Evolutionary conservation across 805 yeast genomes (phyloP), one percentile per base, ranked within the genome.

Genomic region (Metschnikowia drakensbergensis): DNA sequence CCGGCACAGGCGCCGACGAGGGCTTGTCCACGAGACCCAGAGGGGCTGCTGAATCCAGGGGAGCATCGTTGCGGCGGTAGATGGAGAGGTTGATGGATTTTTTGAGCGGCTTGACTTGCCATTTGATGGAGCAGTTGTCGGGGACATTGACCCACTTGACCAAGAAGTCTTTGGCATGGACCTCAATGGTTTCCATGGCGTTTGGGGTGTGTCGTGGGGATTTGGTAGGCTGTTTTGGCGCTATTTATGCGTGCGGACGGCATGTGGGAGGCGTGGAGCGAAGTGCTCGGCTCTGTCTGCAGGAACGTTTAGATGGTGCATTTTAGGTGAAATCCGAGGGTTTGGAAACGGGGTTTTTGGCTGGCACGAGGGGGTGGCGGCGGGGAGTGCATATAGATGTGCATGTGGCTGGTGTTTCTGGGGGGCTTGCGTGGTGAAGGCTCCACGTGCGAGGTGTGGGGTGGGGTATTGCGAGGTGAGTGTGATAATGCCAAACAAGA

Each of bases 91-190:
- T 71, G 50, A 73, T 66, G 11, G 76, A 71, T 52, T 64, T 68
- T 50, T 69, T 71, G 47, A 84, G 64, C 1, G 98, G 97, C 58
- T 83, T 84, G 45, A 90, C 76, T 61, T 86, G 91, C 86, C 94
- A 92, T 52, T 79, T 79, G 38, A 92, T 78, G 17, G 74, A 64
- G 29, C 84, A 77, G 50, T 82, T 78, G 35, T 81, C 85, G 0
- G 87, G 85, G 5, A 87, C 86, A 53, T 82, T 79, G 47, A 91
- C 82, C 98, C 98, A 94, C 58, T 92, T 88, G 60, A 91, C 87
- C 53, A 90, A 81, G 60, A 88, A 92, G 49, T 94, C 86, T 65
- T 88, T 86, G 43, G 95, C 83, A 58, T 91, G 96, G 25, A 94
- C 82, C 66, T 92, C 97, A 42, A 94, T 78, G 2, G 90, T 83